Evolutionary conservation across 1,139 yeast genomes (phyloP), one percentile per base, ranked within the genome.

Genomic region (Blastobotrys persicus): DNA sequence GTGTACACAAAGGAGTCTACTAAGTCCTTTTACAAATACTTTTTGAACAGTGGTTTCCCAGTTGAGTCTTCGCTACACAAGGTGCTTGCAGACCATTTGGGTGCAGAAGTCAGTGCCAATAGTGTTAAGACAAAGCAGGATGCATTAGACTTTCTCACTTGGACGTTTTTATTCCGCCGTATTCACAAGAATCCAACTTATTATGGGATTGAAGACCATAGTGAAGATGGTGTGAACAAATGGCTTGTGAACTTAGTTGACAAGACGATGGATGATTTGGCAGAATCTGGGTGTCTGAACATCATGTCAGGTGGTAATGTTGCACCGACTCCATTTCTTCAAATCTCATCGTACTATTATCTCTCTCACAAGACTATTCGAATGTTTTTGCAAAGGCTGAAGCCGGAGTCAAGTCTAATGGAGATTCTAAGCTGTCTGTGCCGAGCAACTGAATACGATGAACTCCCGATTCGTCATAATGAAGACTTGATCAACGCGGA

Each of bases 111-210:
- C 42, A 79, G 95, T 0, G 81, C 95, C 1, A 96, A 96, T 1
- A 85, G 96, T 0, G 87, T 92, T 48, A 76, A 73, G 26, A 77
- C 87, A 1, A 77, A 88, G 57, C 96, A 89, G 63, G 92, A 88
- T 49, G 98, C 98, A 0, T 73, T 92, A 76, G 95, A 91, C 55
- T 94, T 92, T 64, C 72, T 94, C 59, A 86, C 95, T 0, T 91
- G 98, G 94, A 94, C 99, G 0, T 94, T 92, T 66, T 73, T 94
- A 57, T 94, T 84, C 68, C 78, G 98, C 61, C 78, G 99, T 60
- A 92, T 95, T 1, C 96, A 91, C 62, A 91, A 89, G 62, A 94
- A 94, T 66, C 98, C 98, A 1, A 87, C 97, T 0, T 94, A 85
- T 63, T 94, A 94, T 62, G 95, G 95, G 0, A 83, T 91, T 57